Evolutionary conservation across 176 grass and related monocot species (phyloP).

Genomic region (Musa schizocarpa): DNA sequence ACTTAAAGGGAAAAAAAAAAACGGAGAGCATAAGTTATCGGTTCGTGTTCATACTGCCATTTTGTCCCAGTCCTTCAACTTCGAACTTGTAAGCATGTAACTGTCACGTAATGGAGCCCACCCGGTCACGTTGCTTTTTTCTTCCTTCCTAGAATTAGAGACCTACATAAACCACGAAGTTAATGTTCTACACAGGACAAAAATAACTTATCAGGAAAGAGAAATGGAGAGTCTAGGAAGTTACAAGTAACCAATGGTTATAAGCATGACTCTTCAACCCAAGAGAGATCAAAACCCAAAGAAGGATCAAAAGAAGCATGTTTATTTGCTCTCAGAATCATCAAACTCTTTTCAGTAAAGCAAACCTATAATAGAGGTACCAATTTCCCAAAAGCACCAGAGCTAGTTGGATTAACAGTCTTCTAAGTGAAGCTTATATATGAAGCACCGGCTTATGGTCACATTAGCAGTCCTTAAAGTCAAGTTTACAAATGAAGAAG

Average conservation of each 20-base stretch:
- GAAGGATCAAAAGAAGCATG: background rate
- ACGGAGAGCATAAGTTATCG: background rate
- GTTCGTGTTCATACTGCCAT: slow-evolving; percentile 6
- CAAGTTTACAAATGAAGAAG: too few species aligned
- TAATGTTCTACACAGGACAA: background rate
- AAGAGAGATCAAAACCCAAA: slow-evolving; percentile 6
- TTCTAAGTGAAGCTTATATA: too few species aligned
- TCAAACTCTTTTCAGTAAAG: too few species aligned
- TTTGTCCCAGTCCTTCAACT: slow-evolving; percentile 33
- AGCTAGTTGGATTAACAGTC: too few species aligned
- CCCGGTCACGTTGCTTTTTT: slow-evolving; percentile 4
- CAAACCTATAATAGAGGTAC: too few species aligned
- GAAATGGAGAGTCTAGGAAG: too few species aligned
- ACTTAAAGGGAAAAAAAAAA: background rate
- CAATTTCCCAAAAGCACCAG: too few species aligned
- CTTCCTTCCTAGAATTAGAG: background rate
- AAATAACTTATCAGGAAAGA: background rate
- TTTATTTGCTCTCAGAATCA: too few species aligned
- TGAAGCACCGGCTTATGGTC: too few species aligned
- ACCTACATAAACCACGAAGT: background rate
- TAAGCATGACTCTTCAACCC: too few species aligned
- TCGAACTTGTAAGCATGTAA: slow-evolving; percentile 25
- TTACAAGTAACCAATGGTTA: too few species aligned
- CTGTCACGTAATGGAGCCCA: slow-evolving; percentile 26
- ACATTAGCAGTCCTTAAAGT: too few species aligned